A percentile compares a stretch with the other conserved stretches of the same genome.
Evolutionary conservation across 768 basidiomycete genomes (phyloP).

Genomic region (Coprinopsis sp.): DNA sequence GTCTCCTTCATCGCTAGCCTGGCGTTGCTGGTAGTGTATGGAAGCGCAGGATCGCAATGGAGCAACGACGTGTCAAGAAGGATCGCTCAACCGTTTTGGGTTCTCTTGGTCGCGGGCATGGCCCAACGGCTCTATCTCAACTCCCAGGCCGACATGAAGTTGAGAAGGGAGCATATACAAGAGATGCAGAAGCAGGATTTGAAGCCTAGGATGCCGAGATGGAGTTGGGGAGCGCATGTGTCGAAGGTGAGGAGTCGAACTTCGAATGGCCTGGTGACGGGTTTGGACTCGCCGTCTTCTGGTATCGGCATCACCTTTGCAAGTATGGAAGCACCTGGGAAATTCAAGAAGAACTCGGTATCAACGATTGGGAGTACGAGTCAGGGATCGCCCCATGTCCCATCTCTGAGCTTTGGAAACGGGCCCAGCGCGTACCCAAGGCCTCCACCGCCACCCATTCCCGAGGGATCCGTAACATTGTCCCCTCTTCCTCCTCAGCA

Average conservation of each 20-base stretch:
- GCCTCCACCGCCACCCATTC: too few species aligned
- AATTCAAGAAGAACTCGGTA: too few species aligned
- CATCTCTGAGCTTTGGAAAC: too few species aligned
- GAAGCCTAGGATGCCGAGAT: background rate
- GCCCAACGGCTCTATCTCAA: conserved; percentile 7
- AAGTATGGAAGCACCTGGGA: too few species aligned
- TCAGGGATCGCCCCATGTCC: too few species aligned
- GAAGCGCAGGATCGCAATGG: background rate
- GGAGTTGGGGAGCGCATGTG: background rate
- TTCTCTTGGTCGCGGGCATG: conserved; percentile 7
- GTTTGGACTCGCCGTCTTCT: too few species aligned
- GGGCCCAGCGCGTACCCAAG: too few species aligned
- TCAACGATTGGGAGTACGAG: too few species aligned
- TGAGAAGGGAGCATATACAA: conserved; percentile 1
- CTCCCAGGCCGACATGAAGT: conserved; percentile 3
- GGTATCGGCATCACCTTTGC: too few species aligned
- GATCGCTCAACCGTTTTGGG: conserved; percentile 4
- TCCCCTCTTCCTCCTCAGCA: too few species aligned
- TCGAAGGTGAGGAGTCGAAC: background rate
- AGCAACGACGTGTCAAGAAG: background rate
- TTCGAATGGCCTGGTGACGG: too few species aligned
- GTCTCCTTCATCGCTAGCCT: background rate
- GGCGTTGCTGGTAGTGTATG: conserved; percentile 2
- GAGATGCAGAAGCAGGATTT: conserved; percentile 1
- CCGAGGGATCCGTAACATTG: too few species aligned